Evolutionary conservation across 306 rosid genomes (phyloP).

Genomic region (Crotalaria pallida): DNA sequence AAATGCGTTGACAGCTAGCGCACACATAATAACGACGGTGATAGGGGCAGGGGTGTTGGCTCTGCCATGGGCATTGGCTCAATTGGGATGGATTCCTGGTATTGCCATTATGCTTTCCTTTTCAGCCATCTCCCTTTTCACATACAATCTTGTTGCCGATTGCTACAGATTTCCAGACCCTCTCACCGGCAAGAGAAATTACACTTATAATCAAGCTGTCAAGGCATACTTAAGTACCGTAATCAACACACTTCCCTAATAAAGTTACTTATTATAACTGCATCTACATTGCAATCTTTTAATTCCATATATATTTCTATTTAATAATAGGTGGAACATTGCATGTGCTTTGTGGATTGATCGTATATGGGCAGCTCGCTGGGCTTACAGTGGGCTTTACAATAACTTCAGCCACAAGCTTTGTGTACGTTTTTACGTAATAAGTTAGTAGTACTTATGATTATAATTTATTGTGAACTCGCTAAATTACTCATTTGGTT

Average conservation of each 20-base stretch:
- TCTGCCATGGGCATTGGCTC: constrained; percentile 40
- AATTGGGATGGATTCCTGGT: constrained; percentile 44
- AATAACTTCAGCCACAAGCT: constrained; percentile 43
- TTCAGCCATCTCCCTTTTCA: constrained; percentile 31
- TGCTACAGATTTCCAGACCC: constrained; percentile 50
- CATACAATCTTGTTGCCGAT: constrained; percentile 36
- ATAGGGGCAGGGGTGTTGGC: constrained; percentile 48
- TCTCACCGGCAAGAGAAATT: constrained; percentile 32
- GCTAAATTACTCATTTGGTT: too few species aligned
- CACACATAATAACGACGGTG: constrained; percentile 40
- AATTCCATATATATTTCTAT: not conserved
- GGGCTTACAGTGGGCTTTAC: constrained; percentile 44
- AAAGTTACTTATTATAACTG: not conserved
- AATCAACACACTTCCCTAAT: too few species aligned
- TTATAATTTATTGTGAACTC: too few species aligned
- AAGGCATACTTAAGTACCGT: constrained; percentile 28
- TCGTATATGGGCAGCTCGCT: constrained; percentile 36
- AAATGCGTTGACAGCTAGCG: constrained; percentile 30
- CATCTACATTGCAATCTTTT: too few species aligned
- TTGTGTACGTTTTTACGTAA: constrained; percentile 35
- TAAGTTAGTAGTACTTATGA: not conserved
- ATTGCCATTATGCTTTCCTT: constrained; percentile 19
- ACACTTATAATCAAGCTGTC: constrained; percentile 49
- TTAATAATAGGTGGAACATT: constrained; percentile 34
- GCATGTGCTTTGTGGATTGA: constrained; percentile 35